Percentiles rank a stretch among this genome's conserved stretches.
Conservation (phyloP, 495 filamentous ascomycete genomes). For the Tuber aestivum region DNA sequence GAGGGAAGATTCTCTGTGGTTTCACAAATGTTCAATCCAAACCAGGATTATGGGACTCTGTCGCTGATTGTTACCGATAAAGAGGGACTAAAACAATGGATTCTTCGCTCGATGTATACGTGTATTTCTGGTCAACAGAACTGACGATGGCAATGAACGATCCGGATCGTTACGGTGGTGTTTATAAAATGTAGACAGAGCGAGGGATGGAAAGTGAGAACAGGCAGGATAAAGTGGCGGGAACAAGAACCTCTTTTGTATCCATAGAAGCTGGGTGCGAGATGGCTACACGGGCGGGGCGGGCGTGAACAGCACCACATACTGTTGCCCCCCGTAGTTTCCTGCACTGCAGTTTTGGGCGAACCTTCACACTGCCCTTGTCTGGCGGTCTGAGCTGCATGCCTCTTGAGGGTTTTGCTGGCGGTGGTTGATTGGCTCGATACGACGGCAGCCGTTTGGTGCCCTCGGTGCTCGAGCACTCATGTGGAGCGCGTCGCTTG, state of each 20-base stretch:
- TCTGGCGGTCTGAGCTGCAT: slow-evolving; percentile 19
- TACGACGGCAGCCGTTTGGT: background rate
- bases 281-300: background rate
- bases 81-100: background rate
- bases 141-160: slow-evolving; percentile 12
- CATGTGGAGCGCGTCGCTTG: slow-evolving; percentile 12
- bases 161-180: slow-evolving; percentile 14
- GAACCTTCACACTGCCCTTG: background rate
- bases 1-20: background rate
- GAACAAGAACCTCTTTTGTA: slow-evolving; percentile 20
- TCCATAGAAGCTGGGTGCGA: background rate
- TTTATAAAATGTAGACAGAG: slow-evolving; percentile 18
- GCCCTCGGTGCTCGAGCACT: background rate
- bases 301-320: background rate
- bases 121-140: slow-evolving; percentile 34
- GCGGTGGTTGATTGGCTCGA: slow-evolving; percentile 25
- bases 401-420: slow-evolving; percentile 14
- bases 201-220: slow-evolving; percentile 7
- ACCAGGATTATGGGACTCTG: background rate
- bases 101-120: background rate
- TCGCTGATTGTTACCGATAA: background rate
- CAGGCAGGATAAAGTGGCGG: slow-evolving; percentile 25
- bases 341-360: background rate
- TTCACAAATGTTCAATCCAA: slow-evolving; percentile 1
- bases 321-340: background rate